Percentiles rank a stretch among this genome's conserved stretches.
Conservation (phyloP, 1,284 basidiomycete genomes). For the Athelia psychrophila region DNA sequence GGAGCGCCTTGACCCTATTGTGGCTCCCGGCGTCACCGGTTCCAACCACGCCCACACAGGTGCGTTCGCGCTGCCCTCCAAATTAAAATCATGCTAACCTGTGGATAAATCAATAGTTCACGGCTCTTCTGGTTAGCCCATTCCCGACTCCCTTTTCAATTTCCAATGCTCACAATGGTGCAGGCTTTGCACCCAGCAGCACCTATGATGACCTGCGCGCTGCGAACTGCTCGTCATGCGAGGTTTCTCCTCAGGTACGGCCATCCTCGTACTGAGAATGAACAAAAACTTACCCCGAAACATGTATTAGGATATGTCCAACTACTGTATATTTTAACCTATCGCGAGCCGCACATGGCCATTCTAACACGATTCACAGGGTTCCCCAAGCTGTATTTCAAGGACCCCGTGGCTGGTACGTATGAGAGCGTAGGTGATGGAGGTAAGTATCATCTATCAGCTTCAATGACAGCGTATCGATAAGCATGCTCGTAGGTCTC, state of each 20-base stretch:
- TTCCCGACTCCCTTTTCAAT: too few species aligned
- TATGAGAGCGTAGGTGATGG: conserved; percentile 36
- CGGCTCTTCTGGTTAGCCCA: too few species aligned
- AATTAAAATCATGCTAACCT: neutral
- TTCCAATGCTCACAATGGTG: too few species aligned
- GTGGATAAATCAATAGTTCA: neutral
- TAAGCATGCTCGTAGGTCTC: conserved; percentile 21
- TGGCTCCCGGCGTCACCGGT: conserved; percentile 33
- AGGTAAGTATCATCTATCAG: conserved; percentile 15
- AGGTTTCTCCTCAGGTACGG: too few species aligned
- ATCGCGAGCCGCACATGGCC: neutral
- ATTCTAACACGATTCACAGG: conserved; percentile 20
- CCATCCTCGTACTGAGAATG: too few species aligned
- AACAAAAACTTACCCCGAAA: conserved; percentile 18
- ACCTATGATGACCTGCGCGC: too few species aligned
- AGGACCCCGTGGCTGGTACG: conserved; percentile 29
- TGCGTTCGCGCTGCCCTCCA: neutral
- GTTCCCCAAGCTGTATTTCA: conserved; percentile 41
- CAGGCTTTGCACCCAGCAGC: too few species aligned
- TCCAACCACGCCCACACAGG: conserved; percentile 40
- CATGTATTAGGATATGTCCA: conserved; percentile 24
- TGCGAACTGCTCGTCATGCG: too few species aligned
- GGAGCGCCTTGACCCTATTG: conserved; percentile 45
- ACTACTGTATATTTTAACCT: neutral
- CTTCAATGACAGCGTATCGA: neutral